Percentiles rank a stretch among this genome's conserved stretches.
These are phyloP conservation scores for Suillus americanus DNA, from an alignment of 768 basidiomycete genomes.

Conservation along the genomic window DNA sequence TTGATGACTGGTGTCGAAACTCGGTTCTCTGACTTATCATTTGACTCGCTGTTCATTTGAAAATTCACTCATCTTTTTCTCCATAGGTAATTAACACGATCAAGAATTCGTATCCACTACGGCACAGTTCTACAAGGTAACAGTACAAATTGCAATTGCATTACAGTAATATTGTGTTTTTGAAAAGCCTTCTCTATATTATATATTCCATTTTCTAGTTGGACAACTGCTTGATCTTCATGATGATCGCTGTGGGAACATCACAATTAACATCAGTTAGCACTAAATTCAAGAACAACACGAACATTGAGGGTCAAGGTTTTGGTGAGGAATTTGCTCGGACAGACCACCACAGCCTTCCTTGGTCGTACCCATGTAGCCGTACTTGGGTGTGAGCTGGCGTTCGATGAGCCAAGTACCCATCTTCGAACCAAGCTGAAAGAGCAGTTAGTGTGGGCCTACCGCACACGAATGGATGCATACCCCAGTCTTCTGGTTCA, in stretches of 20 bases:
- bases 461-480: conserved; percentile 11
- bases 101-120: background rate
- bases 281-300: conserved; percentile 7
- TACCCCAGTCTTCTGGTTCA: conserved; percentile 88
- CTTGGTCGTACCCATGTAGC: conserved; percentile 77
- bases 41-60: background rate
- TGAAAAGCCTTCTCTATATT: background rate
- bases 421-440: conserved; percentile 72
- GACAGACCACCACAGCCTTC: conserved; percentile 76
- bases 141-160: background rate
- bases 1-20: conserved; percentile 31
- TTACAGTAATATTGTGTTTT: conserved; percentile 6
- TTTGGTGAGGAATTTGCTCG: conserved; percentile 84
- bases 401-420: conserved; percentile 89
- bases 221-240: conserved; percentile 43
- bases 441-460: background rate
- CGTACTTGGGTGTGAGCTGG: conserved; percentile 74
- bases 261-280: background rate
- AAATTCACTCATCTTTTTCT: background rate
- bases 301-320: conserved; percentile 76
- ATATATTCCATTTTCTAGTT: conserved; percentile 4
- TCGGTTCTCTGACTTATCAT: conserved; percentile 32
- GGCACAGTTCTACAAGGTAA: background rate
- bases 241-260: conserved; percentile 40
- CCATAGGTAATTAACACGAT: background rate